phyloP scores from a whole-genome alignment of 176 grass and related monocot species.

The Cymbopogon citratus region DNA sequence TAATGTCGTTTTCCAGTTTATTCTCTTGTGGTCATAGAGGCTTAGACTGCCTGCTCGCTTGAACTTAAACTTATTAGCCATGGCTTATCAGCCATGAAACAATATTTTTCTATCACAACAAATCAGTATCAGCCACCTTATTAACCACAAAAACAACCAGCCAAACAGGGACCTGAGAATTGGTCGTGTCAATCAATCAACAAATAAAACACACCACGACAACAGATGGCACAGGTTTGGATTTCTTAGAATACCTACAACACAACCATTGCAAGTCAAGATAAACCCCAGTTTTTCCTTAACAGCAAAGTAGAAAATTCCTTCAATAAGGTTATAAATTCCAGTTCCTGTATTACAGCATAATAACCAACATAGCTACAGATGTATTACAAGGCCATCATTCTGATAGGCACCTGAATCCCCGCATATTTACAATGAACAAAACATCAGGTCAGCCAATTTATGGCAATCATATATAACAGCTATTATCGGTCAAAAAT shows the following conservation, averaged over 20 bases:
- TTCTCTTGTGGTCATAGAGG: no score
- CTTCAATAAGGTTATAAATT: neutral
- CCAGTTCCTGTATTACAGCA: neutral
- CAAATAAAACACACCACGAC: no score
- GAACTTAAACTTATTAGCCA: no score
- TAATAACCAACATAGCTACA: neutral
- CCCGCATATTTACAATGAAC: conserved; percentile 20
- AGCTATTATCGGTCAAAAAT: conserved; percentile 3
- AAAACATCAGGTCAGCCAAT: neutral
- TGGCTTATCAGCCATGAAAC: no score
- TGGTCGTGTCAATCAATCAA: no score
- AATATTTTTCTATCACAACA: no score
- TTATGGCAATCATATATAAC: neutral
- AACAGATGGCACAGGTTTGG: no score
- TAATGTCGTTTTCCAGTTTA: no score
- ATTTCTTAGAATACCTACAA: neutral
- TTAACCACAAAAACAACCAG: no score
- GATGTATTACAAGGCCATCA: neutral
- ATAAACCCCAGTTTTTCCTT: neutral
- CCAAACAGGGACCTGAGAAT: no score
- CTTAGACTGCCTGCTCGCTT: no score
- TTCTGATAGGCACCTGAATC: conserved; percentile 1
- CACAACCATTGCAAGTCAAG: neutral
- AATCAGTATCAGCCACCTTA: no score
- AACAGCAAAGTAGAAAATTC: neutral